Conservation (phyloP, 2,329 filamentous ascomycete species). For the Epicoccum nigrum region DNA sequence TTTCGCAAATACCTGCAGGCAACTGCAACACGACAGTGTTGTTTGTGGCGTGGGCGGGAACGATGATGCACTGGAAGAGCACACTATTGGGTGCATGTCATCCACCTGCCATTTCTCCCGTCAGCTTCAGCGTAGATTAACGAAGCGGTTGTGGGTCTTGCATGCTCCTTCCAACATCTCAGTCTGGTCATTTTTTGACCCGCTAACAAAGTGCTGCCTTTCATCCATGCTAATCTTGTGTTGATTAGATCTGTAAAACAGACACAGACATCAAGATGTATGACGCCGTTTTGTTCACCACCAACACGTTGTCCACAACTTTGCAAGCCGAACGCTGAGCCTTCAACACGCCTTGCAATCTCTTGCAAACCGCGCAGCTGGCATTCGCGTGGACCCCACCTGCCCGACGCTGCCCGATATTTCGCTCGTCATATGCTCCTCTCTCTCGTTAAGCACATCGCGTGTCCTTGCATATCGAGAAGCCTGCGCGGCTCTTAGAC, state of each 20-base stretch:
- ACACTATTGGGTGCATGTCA: slow-evolving; percentile 14
- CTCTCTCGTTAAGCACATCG: slow-evolving; percentile 2
- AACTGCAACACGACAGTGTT: slow-evolving; percentile 1
- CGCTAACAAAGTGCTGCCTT: slow-evolving; percentile 5
- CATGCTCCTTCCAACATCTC: slow-evolving; percentile 9
- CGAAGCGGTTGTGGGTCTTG: slow-evolving; percentile 21
- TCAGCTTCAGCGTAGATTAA: slow-evolving; percentile 19
- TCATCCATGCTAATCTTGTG: slow-evolving; percentile 10
- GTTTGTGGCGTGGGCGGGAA: slow-evolving; percentile 8
- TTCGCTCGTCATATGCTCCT: slow-evolving; percentile 3
- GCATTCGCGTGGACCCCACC: slow-evolving; percentile 6
- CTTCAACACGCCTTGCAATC: background rate
- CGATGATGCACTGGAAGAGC: slow-evolving; percentile 11
- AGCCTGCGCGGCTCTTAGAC: slow-evolving; percentile 11
- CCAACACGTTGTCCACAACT: slow-evolving; percentile 17
- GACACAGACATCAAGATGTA: slow-evolving; percentile 20
- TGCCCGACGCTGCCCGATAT: slow-evolving; percentile 18
- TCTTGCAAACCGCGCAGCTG: background rate
- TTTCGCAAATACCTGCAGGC: slow-evolving; percentile 3
- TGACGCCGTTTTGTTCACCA: slow-evolving; percentile 24
- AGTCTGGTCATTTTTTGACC: slow-evolving; percentile 1
- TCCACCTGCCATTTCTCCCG: slow-evolving; percentile 20
- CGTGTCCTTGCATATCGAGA: slow-evolving; percentile 7
- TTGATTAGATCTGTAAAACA: slow-evolving; percentile 16
- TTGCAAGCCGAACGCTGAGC: slow-evolving; percentile 6